A percentile compares a stretch with the other conserved stretches of the same genome.
These are phyloP conservation scores for Prunella vulgaris DNA, from an alignment of 257 asterid genomes.

Conservation along the genomic window DNA sequence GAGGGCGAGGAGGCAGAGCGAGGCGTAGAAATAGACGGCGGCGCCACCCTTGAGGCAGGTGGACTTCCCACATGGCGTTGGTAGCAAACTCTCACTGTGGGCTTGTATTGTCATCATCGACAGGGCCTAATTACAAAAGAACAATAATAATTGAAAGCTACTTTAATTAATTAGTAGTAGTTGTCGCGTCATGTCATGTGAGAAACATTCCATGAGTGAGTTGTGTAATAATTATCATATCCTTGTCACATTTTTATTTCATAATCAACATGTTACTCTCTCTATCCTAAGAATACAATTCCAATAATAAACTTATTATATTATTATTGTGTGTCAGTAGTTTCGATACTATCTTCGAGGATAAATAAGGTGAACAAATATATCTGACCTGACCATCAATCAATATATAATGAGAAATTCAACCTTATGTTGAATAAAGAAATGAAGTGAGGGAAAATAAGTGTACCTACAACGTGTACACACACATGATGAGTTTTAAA, in stretches of 20 bases:
- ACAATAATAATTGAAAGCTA: conserved; percentile 8
- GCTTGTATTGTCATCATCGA: conserved; percentile 81
- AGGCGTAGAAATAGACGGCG: conserved; percentile 55
- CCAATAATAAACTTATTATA: too few relatives aligned
- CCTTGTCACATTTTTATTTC: not conserved
- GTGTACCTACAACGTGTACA: not conserved
- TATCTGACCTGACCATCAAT: not conserved
- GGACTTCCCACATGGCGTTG: conserved; percentile 54
- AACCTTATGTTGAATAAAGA: not conserved
- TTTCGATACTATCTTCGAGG: not conserved
- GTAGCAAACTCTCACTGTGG: conserved; percentile 43
- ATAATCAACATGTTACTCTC: not conserved
- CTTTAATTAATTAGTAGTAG: conserved; percentile 11
- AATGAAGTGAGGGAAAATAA: not conserved
- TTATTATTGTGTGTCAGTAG: not conserved
- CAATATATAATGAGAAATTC: not conserved
- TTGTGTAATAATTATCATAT: conserved; percentile 9
- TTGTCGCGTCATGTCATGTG: conserved; percentile 29
- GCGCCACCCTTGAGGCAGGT: conserved; percentile 53
- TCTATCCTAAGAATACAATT: not conserved
- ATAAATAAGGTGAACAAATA: not conserved
- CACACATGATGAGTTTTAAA: not conserved
- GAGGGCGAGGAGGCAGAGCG: conserved; percentile 54
- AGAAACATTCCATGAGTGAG: conserved; percentile 27
- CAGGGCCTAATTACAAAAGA: conserved; percentile 41